Base-by-base conservation (phyloP, 805 yeast species). In the Wickerhamomyces canadensis region DNA sequence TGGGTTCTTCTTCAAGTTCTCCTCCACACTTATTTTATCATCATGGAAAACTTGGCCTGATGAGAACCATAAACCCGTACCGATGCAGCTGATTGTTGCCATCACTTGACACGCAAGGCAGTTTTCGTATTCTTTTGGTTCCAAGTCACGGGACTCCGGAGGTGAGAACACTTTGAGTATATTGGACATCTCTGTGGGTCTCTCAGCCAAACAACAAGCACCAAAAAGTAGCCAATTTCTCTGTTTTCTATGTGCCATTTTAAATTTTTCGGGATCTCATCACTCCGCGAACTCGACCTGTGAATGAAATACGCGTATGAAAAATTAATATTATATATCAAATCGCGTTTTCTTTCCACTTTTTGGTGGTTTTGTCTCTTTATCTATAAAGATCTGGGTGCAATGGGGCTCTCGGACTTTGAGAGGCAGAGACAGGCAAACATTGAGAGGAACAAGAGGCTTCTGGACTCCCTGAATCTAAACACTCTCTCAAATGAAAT, bases 371-470 rank as follows among this genome's bases (percentile, higher is more conserved):
- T n/a, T n/a, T n/a, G n/a, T n/a, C n/a, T n/a, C n/a, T n/a, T n/a
- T n/a, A n/a, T n/a, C n/a, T n/a, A n/a, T n/a, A n/a, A n/a, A n/a
- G n/a, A n/a, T n/a, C n/a, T n/a, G n/a, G n/a, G n/a, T n/a, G n/a
- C n/a, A n/a, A 37, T 42, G 17, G 55, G 48, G 17, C 40, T 80
- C 22, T 72, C 84, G 2, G 86, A 79, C 25, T 81, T 84, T 53
- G 93, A 84, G 57, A 72, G 66, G 49, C 79, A 78, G 53, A 61
- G 94, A 41, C 79, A 73, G 52, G 85, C 76, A 41, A 87, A 86
- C 54, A 93, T 91, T 42, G 84, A 78, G 45, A 69, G 98, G 34
- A 93, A 91, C 60, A 78, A 79, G 56, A 84, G 78, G 46, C 70
- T 89, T 18, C 65, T 91, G 36, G 70, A 76, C 48, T 77, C 81